Base-by-base conservation (phyloP, 495 filamentous ascomycete genomes). In the Xylaria castorea region DNA sequence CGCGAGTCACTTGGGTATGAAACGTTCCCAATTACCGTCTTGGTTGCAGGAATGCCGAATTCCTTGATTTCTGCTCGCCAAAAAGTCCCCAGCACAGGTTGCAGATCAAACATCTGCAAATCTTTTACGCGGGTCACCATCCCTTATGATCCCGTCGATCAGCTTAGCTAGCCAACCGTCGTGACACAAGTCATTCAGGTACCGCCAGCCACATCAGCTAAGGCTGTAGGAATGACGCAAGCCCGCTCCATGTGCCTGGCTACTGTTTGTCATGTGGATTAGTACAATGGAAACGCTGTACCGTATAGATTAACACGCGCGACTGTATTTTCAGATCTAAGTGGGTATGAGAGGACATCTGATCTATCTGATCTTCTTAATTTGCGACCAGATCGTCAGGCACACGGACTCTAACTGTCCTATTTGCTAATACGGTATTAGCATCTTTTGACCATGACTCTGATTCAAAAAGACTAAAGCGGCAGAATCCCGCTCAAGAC, bases 121-220 rank as follows among this genome's bases (percentile, higher is more conserved):
- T 30, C n/a, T 18, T 22, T 16, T 55, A 22, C 58, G 58, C 34
- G 8, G 32, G 14, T 61, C 32, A 30, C 14, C 58, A 22, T 38
- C 34, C 58, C 58, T 61, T 20, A 60, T 36, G 48, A 51, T 55
- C 7, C 18, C 8, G 55, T 36, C 18, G 58, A 61, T 38, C 34
- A 6, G 32, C 8, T 11, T 22, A 61, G 34, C 20, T 40, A 38
- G 20, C 32, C 58, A 61, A 61, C 58, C 34, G 20, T 38, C 34
- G 34, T 22, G 58, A 61, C 58, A 61, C 58, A 36, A 61, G 58
- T 61, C 58, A 61, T 36, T 61, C 58, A 38, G 34, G 34, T 22
- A 61, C 58, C 58, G 9, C 34, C 25, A 32, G 16, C 53, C 27
- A 14, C 14, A 57, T 5, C 12, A 20, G 51, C 51, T 51, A 14